Conservation (phyloP, 2,329 filamentous ascomycete species). For the Talaromyces pinophilus region DNA sequence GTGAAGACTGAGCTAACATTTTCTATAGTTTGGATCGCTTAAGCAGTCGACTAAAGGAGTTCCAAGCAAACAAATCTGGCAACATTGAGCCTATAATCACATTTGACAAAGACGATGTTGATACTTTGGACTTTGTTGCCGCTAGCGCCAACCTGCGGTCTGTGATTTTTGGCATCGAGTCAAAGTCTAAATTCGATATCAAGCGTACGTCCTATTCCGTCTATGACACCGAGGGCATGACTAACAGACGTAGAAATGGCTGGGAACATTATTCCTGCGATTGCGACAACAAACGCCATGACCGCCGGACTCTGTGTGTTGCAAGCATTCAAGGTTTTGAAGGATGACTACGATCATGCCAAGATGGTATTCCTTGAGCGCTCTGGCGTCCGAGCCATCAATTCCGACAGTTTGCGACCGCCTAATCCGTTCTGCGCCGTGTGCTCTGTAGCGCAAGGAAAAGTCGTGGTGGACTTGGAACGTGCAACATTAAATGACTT, state of each 20-base stretch:
- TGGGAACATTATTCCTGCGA: conserved; percentile 97
- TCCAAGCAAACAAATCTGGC: conserved; percentile 56
- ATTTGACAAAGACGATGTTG: conserved; percentile 96
- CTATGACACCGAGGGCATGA: background rate
- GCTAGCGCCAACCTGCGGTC: conserved; percentile 88
- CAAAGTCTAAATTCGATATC: conserved; percentile 89
- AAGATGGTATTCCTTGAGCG: conserved; percentile 73
- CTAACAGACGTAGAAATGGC: conserved; percentile 74
- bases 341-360: conserved; percentile 66
- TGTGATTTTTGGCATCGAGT: conserved; percentile 82
- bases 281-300: conserved; percentile 96
- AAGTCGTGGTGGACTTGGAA: conserved; percentile 66
- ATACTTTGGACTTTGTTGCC: conserved; percentile 92
- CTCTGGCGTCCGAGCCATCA: conserved; percentile 60
- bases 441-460: conserved; percentile 72
- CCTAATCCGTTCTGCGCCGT: conserved; percentile 83
- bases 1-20: conserved; percentile 23
- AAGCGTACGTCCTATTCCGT: conserved; percentile 59
- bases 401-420: conserved; percentile 55
- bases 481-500: conserved; percentile 76
- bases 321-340: conserved; percentile 87
- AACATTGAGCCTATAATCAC: conserved; percentile 62
- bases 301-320: conserved; percentile 90
- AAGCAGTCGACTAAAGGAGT: conserved; percentile 68
- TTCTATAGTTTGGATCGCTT: conserved; percentile 67